Base-by-base conservation (phyloP, 2,329 filamentous ascomycete species). In the Esteya vermicola region DNA sequence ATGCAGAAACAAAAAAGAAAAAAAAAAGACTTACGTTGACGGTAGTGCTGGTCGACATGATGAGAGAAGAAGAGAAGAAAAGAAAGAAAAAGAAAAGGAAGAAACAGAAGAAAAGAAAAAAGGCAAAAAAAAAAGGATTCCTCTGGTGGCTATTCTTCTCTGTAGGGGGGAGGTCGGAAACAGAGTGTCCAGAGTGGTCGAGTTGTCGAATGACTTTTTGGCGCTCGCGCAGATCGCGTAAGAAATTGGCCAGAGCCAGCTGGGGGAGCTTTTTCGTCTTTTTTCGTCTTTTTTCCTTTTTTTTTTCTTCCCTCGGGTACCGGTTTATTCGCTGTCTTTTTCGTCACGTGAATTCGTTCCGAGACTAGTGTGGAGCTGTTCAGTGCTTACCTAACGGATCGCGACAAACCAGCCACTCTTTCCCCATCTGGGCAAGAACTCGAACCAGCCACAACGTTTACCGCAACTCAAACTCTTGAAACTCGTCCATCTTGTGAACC, bases 31-130 rank as follows among this genome's bases (percentile, higher is more conserved):
- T 50, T 50, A 57, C 55, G 49, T 57, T 57, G 45, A 50, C 49
- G 44, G 48, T 51, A 45, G 54, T 47, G 46, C 45, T 52, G 42
- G 54, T 48, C 46, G 54, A 52, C 53, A 55, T 56, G 42, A 46
- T 40, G 30, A 13, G n/a, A 7, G 7, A 9, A 13, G 40, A 41
- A 27, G 6, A 16, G 34, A 23, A 18, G 34, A n/a, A n/a, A n/a
- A n/a, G n/a, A n/a, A n/a, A n/a, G n/a, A n/a, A n/a, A n/a, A n/a
- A n/a, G n/a, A n/a, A n/a, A n/a, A n/a, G n/a, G n/a, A n/a, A n/a
- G n/a, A n/a, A n/a, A n/a, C n/a, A n/a, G n/a, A n/a, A n/a, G n/a
- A n/a, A n/a, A n/a, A n/a, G n/a, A n/a, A n/a, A n/a, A n/a, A n/a
- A n/a, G n/a, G n/a, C n/a, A n/a, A n/a, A n/a, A n/a, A n/a, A n/a